These are phyloP conservation scores for Eucalyptus regnans DNA, from an alignment of 345 rosid species.

Conservation along the genomic window DNA sequence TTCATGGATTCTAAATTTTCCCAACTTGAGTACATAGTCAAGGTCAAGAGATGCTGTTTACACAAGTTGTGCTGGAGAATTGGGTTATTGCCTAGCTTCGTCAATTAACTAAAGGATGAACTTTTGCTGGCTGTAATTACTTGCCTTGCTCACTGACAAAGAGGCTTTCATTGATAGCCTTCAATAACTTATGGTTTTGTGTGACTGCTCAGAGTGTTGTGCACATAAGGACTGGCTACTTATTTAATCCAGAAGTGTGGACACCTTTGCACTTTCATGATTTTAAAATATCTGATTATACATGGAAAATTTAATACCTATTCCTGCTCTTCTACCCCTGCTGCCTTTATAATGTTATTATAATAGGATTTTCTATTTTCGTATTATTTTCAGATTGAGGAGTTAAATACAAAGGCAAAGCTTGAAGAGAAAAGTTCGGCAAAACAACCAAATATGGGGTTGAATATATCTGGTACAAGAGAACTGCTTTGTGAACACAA, in stretches of 20 bases:
- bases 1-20: neutral
- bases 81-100: neutral
- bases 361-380: neutral
- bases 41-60: neutral
- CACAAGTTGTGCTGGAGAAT: neutral
- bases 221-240: neutral
- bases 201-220: neutral
- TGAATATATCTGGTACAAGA: conserved; percentile 6
- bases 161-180: neutral
- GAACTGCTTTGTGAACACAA: conserved; percentile 61
- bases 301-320: neutral
- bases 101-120: neutral
- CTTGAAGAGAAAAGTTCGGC: conserved; percentile 12
- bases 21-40: neutral
- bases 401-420: conserved; percentile 45
- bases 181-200: neutral
- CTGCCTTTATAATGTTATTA: neutral
- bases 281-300: neutral
- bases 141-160: neutral
- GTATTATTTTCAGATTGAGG: conserved; percentile 47
- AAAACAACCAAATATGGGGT: conserved; percentile 6
- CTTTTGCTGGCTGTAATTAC: neutral
- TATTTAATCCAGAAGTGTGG: neutral
- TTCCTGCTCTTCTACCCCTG: neutral
- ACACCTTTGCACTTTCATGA: neutral